Base-by-base conservation (phyloP, 352 stramenopile species). In the Globisporangium megalacanthum region DNA sequence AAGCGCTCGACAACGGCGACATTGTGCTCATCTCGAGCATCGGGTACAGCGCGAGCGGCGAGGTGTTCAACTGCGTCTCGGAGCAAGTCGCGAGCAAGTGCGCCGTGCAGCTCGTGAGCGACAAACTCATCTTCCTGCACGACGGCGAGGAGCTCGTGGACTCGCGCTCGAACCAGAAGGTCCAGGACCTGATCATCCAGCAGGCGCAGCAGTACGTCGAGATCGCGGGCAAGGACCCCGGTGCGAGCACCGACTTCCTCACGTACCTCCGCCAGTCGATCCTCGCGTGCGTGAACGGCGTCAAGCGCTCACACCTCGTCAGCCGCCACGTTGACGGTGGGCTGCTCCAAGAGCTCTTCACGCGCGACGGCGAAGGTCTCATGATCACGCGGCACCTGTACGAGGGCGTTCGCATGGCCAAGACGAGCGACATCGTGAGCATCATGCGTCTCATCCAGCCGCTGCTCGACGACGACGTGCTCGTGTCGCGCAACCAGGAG, bases 321-420 rank as follows among this genome's bases (percentile, higher is more conserved):
- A 94, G 80, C 44, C 82, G 87, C 45, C 83, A 95, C 56, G 77
- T 91, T 6, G 79, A 96, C 52, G 87, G 87, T 39, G 94, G 89
- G 4, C 70, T 99, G 36, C 70, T 99, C 22, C 87, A 98, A 66
- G 97, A 99, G 72, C 78, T 99, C n/a, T 99, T 98, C 69, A 99
- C 97, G 20, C 89, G 95, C 52, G 97, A 99, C 71, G 97, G 97
- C 49, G 84, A 94, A 61, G 97, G 96, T 10, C 93, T 98, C 31
- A 96, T 99, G 68, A 97, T 99, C 67, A 98, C 87, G 37, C 88
- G 96, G 66, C 93, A 99, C 70, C 92, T 99, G 65, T 98, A 98
- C 68, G 96, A 98, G 71, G 92, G 94, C 20, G 97, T 98, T 56
- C 84, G 91, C 31, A 88, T 90, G 72, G 95, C 92, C 13, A 89